A percentile compares a stretch with the other conserved stretches of the same genome.
Evolutionary conservation across 1,139 yeast species (phyloP).

Genomic region (Suhomyces taliae): DNA sequence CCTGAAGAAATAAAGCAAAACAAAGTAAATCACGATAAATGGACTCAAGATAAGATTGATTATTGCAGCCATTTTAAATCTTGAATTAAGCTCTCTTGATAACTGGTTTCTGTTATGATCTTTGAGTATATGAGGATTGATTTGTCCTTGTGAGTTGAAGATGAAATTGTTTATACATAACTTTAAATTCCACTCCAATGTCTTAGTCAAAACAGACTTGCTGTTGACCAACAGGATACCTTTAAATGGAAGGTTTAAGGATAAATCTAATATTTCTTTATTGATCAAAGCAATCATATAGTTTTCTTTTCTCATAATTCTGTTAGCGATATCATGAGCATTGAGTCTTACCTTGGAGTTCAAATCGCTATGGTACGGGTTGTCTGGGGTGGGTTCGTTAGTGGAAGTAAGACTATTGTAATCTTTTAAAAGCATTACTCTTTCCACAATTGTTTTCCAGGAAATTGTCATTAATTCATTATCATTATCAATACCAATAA

Average conservation of each 20-base stretch:
- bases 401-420: slow-evolving; percentile 71
- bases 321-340: slow-evolving; percentile 92
- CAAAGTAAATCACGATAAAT: slow-evolving; percentile 77
- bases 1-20: slow-evolving; percentile 79
- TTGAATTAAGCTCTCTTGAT: slow-evolving; percentile 66
- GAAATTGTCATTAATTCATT: slow-evolving; percentile 86
- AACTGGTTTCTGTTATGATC: slow-evolving; percentile 68
- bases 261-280: slow-evolving; percentile 68
- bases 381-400: slow-evolving; percentile 20
- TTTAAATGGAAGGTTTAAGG: slow-evolving; percentile 40
- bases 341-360: slow-evolving; percentile 74
- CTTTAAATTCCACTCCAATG: slow-evolving; percentile 92
- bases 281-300: slow-evolving; percentile 88
- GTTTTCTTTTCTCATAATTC: slow-evolving; percentile 94
- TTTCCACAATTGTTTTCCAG: slow-evolving; percentile 86
- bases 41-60: slow-evolving; percentile 84
- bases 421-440: slow-evolving; percentile 71
- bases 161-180: slow-evolving; percentile 84
- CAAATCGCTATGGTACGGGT: slow-evolving; percentile 48
- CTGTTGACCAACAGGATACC: slow-evolving; percentile 20
- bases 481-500: slow-evolving; percentile 69
- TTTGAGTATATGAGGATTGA: slow-evolving; percentile 71
- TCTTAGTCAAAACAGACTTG: slow-evolving; percentile 64
- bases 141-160: slow-evolving; percentile 80
- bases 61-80: slow-evolving; percentile 86